phyloP scores from a whole-genome alignment of 805 yeast species.

The Nakazawaea sp. region DNA sequence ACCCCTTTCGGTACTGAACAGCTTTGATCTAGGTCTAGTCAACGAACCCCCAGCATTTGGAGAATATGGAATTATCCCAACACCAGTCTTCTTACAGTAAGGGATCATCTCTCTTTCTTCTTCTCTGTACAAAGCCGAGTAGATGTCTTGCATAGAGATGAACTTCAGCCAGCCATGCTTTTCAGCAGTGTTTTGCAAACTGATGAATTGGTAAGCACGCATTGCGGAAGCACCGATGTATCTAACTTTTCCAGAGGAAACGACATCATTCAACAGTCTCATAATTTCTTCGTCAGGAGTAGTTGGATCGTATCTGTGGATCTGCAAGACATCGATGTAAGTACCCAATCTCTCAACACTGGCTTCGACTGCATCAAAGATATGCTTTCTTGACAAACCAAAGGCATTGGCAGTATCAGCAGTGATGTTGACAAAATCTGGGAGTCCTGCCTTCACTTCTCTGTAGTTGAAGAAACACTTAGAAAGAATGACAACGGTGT shows the following conservation, averaged over 20 bases:
- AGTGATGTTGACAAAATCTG: not conserved
- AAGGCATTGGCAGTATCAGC: constrained; percentile 22
- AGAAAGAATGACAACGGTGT: constrained; percentile 20
- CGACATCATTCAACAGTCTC: constrained; percentile 47
- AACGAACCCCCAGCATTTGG: constrained; percentile 46
- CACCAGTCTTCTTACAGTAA: constrained; percentile 41
- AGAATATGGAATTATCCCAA: constrained; percentile 57
- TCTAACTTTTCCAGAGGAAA: constrained; percentile 36
- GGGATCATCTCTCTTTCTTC: constrained; percentile 57
- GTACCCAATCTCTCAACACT: constrained; percentile 40
- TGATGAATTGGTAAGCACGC: constrained; percentile 47
- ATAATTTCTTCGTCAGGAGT: constrained; percentile 47
- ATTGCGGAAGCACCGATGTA: constrained; percentile 60
- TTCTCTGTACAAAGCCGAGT: constrained; percentile 50
- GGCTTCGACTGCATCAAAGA: constrained; percentile 33
- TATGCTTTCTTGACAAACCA: constrained; percentile 40
- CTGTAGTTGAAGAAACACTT: constrained; percentile 15
- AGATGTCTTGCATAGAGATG: constrained; percentile 49
- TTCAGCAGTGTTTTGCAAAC: constrained; percentile 49
- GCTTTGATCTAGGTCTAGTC: constrained; percentile 1
- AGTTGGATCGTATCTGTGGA: too few relatives aligned
- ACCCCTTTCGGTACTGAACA: not conserved
- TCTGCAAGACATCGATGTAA: constrained; percentile 45
- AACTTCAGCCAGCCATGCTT: constrained; percentile 49
- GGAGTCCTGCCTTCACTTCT: not conserved